Base-by-base conservation (phyloP, 208 protist species). In the Acanthamoeba healyi region DNA sequence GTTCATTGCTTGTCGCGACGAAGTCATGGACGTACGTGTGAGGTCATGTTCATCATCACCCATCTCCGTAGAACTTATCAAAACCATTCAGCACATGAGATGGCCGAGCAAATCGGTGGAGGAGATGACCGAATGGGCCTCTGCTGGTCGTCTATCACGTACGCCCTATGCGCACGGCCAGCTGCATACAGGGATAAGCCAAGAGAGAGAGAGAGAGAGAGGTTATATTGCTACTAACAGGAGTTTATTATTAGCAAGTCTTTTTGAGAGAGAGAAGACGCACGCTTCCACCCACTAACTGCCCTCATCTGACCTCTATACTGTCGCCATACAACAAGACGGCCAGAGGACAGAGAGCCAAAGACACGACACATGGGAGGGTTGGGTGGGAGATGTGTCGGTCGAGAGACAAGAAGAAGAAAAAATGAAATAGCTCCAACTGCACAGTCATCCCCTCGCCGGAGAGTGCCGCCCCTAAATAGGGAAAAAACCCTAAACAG, bases 71-170 rank as follows among this genome's bases (percentile, higher is more conserved):
- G n/a, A n/a, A n/a, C 29, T 3, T 36, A 14, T 26, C n/a, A 12
- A 19, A 10, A 70, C 70, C 19, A 29, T 58, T 79, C 58, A 86
- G n/a, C 26, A 61, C 26, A 86, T 40, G 44, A 86, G 22, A 40
- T 86, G 54, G 77, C 42, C 19, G 32, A 86, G 77, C 0, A 86
- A 61, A n/a, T 86, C 44, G 19, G 44, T 86, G 44, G 26, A 86
- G 77, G 77, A 86, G 38, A 86, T 24, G 24, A 86, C 44, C 26
- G 26, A 15, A 58, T 86, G 77, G 77, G 77, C 77, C 46, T 86
- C 77, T 86, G 44, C 29, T 86, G 77, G 19, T 86, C 77, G 24
- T 86, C 77, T 26, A 86, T 86, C 77, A 86, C 44, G 44, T 86
- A 86, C n/a, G 77, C 77, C 22, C 77, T 51, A 10, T 86, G 77